A percentile compares a stretch with the other conserved stretches of the same genome.
phyloP scores from a whole-genome alignment of 371 early-diverging fungal species.

The Phascolomyces articulosus region DNA sequence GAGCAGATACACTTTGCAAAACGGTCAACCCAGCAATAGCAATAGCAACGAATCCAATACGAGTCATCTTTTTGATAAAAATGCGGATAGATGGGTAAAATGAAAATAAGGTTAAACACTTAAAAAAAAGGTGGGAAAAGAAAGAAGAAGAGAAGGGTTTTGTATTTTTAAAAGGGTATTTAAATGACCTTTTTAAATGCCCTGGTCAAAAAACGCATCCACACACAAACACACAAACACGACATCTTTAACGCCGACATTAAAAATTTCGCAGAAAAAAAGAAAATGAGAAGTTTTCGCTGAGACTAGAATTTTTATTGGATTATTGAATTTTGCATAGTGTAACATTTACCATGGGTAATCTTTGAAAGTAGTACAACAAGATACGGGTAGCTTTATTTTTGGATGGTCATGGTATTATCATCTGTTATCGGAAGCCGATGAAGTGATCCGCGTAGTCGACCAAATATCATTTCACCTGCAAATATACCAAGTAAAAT shows the following conservation, averaged over 20 bases:
- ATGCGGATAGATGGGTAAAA: background rate
- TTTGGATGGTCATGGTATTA: background rate
- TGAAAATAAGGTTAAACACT: too few relatives aligned
- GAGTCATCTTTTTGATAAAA: constrained; percentile 1
- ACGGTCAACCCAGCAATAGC: background rate
- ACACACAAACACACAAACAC: too few relatives aligned
- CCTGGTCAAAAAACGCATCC: too few relatives aligned
- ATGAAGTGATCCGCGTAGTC: background rate
- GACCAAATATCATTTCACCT: constrained; percentile 4
- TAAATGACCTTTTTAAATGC: too few relatives aligned
- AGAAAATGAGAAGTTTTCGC: constrained; percentile 11
- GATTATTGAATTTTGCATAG: background rate
- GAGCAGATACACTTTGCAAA: constrained; percentile 33
- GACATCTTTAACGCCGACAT: background rate
- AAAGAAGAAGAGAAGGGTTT: constrained; percentile 7
- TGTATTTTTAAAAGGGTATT: too few relatives aligned
- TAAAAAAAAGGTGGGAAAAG: too few relatives aligned
- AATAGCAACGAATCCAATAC: constrained; percentile 13
- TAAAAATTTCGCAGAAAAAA: too few relatives aligned
- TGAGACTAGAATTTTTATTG: background rate
- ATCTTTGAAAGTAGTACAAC: too few relatives aligned
- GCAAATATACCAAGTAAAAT: background rate
- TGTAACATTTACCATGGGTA: background rate
- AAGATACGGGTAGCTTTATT: background rate
- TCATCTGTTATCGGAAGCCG: background rate